These are phyloP conservation scores for Phytophthora sansomeana DNA, from an alignment of 352 stramenopile species.

Conservation along the genomic window DNA sequence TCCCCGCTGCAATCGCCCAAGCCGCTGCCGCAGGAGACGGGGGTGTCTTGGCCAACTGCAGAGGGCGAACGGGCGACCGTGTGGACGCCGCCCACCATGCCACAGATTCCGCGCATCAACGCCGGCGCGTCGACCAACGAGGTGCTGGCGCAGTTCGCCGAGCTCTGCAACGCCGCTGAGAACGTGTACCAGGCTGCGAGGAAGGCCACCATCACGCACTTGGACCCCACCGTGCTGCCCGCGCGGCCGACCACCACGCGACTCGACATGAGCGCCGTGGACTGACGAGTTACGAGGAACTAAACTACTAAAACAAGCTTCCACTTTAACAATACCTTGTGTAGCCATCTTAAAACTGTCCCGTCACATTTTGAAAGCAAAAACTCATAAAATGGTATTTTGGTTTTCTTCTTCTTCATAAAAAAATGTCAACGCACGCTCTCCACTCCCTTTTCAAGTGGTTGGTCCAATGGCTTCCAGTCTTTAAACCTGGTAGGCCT, in stretches of 20 bases:
- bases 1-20: conserved; percentile 30
- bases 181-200: conserved; percentile 40
- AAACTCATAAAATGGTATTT: no score
- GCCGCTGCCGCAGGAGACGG: conserved; percentile 22
- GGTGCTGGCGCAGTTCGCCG: conserved; percentile 42
- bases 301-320: no score
- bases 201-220: conserved; percentile 35
- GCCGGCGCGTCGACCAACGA: conserved; percentile 37
- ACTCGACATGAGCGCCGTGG: conserved; percentile 45
- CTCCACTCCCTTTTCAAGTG: no score
- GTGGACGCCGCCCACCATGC: conserved; percentile 27
- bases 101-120: conserved; percentile 41
- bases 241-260: conserved; percentile 16
- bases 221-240: conserved; percentile 26
- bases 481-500: conserved; percentile 49
- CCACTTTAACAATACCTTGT: no score
- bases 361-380: no score
- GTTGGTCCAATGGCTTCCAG: no score
- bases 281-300: no score
- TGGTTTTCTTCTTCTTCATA: neutral
- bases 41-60: conserved; percentile 18
- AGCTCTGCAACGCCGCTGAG: conserved; percentile 47
- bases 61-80: conserved; percentile 25
- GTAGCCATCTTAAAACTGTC: no score
- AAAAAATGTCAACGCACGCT: neutral